Evolutionary conservation across 2,329 filamentous ascomycete species (phyloP), one percentile per base, ranked within the genome.

Genomic region (Elsinoe batatas): DNA sequence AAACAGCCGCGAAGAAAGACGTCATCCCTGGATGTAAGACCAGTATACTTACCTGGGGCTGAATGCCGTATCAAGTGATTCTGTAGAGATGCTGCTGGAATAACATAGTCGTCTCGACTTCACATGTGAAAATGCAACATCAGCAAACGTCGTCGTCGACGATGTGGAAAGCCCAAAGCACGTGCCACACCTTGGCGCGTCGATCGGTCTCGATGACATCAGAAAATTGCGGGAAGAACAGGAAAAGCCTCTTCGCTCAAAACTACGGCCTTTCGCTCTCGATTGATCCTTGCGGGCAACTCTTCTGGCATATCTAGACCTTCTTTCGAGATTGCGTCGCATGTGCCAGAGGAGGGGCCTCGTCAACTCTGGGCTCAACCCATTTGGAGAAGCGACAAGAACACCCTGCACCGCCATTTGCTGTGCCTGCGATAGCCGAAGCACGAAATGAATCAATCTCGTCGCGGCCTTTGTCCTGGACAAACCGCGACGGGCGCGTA

Each of bases 401-500:
- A 26, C 17, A n/a, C 47, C 47, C 47, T 51, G 47, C 47, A n/a
- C 47, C 47, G 32, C 47, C 47, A 35, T 18, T 15, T 20, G 18
- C 32, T 15, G 32, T 35, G 32, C 47, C 32, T 32, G 32, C 47
- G 18, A 51, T 37, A 22, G 17, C 17, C 33, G n/a, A 51, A 35
- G 32, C 44, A 33, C 44, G 44, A 51, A 15, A 35, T 35, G 32
- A 17, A 20, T 33, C n/a, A n/a, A n/a, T 22, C 33, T 38, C 47
- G 47, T 20, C 47, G 18, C 30, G 47, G 47, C 12, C 47, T 51
- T 51, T 51, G 47, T 51, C 12, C 47, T 22, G 18, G 18, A 38
- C 47, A 51, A 44, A 51, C 47, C 33, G 22, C 22, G 47, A 26
- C 47, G 35, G 17, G 47, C 47, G 47, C 47, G 47, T 38, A 26